Base-by-base conservation (phyloP, 345 rosid genomes). In the Citrus sinensis region DNA sequence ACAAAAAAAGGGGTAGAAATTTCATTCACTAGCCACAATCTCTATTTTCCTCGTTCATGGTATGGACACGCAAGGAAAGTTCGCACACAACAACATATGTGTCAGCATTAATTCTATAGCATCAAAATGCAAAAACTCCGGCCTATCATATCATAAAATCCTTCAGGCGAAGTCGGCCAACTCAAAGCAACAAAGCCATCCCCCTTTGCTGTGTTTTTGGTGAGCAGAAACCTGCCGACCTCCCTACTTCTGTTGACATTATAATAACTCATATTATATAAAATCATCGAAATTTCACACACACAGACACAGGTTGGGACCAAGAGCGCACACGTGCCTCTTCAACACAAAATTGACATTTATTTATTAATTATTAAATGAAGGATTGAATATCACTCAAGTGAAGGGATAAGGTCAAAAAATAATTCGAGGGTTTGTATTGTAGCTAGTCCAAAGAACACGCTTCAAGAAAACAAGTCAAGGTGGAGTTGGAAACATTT, bases 161-260 rank as follows among this genome's bases (percentile, higher is more conserved):
- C 34, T 22, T 20, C 46, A 4, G 9, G 22, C 2, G 68, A 9
- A 1, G 70, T 70, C 70, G 51, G 24, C 74, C 63, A 9, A 51
- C 60, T 20, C 19, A 29, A 17, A 29, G 27, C 32, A 42, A 25
- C 56, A 71, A 19, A 55, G 7, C 32, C 58, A 69, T 7, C 55
- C 2, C 72, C 17, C 22, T 42, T 69, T 0, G 37, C 39, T 4
- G 17, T 16, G 22, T 7, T 71, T 51, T 71, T 71, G 68, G 35
- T 72, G 76, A 71, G 72, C 71, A 71, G 10, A 67, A 67, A 37
- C 13, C 70, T 35, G 76, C 56, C 81, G 66, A 72, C 76, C 59
- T 64, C 71, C 24, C 9, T 20, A 1, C 35, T 25, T 30, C 1
- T 27, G 27, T 79, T 78, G 66, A 56, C 9, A 69, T 55, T 66